These are phyloP conservation scores for Bauhinia variegata DNA, from an alignment of 306 rosid species.

Conservation along the genomic window DNA sequence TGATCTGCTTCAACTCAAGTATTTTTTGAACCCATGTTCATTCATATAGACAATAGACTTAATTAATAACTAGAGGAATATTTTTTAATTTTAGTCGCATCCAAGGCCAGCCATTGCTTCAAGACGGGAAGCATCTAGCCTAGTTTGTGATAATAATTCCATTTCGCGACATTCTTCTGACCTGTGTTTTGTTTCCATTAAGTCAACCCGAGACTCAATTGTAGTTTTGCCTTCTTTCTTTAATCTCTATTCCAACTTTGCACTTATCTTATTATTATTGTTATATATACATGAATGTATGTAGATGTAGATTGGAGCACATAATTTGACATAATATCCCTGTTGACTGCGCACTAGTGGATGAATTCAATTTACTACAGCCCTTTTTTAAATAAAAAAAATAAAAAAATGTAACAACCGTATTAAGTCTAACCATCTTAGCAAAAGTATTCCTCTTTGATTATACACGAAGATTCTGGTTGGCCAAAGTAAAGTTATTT, in stretches of 20 bases:
- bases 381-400: not conserved
- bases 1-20: too few relatives aligned
- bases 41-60: too few relatives aligned
- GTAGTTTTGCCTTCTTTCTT: not conserved
- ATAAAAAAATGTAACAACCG: not conserved
- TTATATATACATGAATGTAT: not conserved
- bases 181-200: slow-evolving; percentile 31
- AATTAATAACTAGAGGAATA: too few relatives aligned
- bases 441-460: slow-evolving; percentile 16
- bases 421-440: not conserved
- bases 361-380: not conserved
- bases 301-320: not conserved
- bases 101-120: not conserved
- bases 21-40: too few relatives aligned
- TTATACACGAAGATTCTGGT: slow-evolving; percentile 38
- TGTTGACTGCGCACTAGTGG: too few relatives aligned
- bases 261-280: not conserved
- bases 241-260: not conserved
- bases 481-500: slow-evolving; percentile 1
- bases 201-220: slow-evolving; percentile 25
- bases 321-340: not conserved
- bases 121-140: slow-evolving; percentile 6
- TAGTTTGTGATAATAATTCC: slow-evolving; percentile 20
- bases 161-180: slow-evolving; percentile 33
- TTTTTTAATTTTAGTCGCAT: slow-evolving; percentile 9